Evolutionary conservation across 2,329 filamentous ascomycete species (phyloP).

Genomic region (Fusarium sp.): DNA sequence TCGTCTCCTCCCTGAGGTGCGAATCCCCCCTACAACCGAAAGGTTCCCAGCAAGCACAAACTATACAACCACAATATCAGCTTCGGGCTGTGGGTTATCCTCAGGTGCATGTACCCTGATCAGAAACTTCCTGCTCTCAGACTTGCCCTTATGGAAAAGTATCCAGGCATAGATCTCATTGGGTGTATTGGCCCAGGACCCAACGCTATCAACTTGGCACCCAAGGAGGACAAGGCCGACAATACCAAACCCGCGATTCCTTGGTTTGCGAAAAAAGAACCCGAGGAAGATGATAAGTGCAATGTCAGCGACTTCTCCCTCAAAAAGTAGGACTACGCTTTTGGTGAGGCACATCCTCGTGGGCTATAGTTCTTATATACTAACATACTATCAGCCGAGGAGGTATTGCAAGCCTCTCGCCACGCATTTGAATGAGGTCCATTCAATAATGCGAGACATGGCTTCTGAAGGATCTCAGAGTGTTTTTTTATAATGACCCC

Average conservation of each 20-base stretch:
- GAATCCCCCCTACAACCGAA: not conserved
- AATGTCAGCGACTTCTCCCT: not conserved
- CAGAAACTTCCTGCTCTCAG: not conserved
- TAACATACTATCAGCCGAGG: not conserved
- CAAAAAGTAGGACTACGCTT: not conserved
- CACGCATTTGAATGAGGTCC: not conserved
- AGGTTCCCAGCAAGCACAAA: slow-evolving; percentile 9
- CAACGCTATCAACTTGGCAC: too few relatives aligned
- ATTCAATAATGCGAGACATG: not conserved
- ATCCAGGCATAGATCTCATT: slow-evolving; percentile 9
- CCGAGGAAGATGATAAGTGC: not conserved
- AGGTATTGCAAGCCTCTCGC: not conserved
- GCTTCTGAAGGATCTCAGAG: not conserved
- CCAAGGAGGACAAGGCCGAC: not conserved
- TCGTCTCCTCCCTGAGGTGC: not conserved
- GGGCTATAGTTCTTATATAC: not conserved
- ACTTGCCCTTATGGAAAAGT: not conserved
- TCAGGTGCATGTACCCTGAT: slow-evolving; percentile 14
- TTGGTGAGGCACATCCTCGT: not conserved
- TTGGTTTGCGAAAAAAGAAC: not conserved
- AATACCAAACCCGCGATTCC: not conserved
- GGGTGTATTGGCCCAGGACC: not conserved
- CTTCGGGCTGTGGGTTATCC: slow-evolving; percentile 21
- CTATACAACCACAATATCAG: not conserved
- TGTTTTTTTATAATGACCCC: not conserved